Conservation (phyloP, 2,329 filamentous ascomycete species). For the Fusarium musae region DNA sequence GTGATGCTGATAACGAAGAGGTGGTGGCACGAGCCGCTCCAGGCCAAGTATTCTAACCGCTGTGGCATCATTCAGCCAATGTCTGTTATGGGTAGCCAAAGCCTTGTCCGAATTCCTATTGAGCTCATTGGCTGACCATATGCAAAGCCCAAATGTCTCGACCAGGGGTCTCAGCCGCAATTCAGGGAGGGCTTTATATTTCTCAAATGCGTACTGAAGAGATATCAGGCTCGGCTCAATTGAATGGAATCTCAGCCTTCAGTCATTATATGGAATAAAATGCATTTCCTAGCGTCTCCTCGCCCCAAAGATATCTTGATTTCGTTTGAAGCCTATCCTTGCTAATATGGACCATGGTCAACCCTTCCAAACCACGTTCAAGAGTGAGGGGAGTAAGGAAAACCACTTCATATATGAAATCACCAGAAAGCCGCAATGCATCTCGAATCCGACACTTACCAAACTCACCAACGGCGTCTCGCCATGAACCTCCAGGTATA, state of each 20-base stretch:
- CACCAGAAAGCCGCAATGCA: fast-evolving
- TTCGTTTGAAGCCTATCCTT: neutral
- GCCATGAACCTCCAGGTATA: neutral
- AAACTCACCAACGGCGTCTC: fast-evolving
- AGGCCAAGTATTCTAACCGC: neutral
- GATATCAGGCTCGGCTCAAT: neutral
- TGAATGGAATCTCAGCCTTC: neutral
- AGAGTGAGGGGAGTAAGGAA: neutral
- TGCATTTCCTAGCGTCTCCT: fast-evolving
- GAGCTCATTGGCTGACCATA: neutral
- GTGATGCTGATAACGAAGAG: neutral
- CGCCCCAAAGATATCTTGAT: neutral
- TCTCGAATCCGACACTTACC: no score
- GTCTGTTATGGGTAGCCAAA: neutral
- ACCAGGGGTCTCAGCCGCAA: neutral
- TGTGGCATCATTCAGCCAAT: neutral
- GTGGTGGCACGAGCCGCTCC: neutral
- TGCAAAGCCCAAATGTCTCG: neutral
- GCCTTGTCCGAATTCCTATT: neutral
- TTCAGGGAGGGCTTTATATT: neutral
- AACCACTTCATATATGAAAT: no score
- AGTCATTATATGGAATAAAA: no score
- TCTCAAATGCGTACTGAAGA: neutral
- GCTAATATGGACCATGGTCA: neutral
- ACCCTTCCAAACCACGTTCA: fast-evolving